These are phyloP conservation scores for Candida boidinii DNA, from an alignment of 805 yeast genomes.

Conservation along the genomic window DNA sequence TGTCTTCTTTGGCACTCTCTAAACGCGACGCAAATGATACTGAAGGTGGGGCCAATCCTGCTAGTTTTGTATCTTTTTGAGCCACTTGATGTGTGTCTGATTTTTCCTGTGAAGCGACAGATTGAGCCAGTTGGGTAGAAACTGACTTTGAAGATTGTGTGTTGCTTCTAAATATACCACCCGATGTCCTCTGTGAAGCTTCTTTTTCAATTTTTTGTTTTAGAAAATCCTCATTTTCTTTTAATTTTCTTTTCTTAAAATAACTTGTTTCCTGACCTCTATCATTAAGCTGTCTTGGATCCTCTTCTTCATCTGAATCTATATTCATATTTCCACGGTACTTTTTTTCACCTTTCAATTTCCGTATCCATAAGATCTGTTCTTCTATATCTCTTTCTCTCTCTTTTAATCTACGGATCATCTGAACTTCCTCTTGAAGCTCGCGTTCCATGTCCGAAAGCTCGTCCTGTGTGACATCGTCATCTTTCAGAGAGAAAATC, in stretches of 20 bases:
- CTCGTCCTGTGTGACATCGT: constrained; percentile 7
- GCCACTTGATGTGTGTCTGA: too few relatives aligned
- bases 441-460: constrained; percentile 18
- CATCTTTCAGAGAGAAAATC: too few relatives aligned
- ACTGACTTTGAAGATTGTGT: too few relatives aligned
- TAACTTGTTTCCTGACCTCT: constrained; percentile 8
- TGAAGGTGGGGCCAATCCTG: too few relatives aligned
- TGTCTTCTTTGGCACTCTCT: background rate
- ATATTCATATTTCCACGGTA: constrained; percentile 10
- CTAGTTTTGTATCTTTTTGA: too few relatives aligned
- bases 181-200: too few relatives aligned
- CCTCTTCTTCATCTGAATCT: constrained; percentile 21
- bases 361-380: too few relatives aligned
- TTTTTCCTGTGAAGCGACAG: too few relatives aligned
- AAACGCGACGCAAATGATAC: constrained; percentile 1
- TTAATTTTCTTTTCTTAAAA: constrained; percentile 5
- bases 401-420: constrained; percentile 12
- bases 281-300: constrained; percentile 12
- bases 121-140: too few relatives aligned
- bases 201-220: constrained; percentile 4
- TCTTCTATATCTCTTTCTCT: too few relatives aligned
- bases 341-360: too few relatives aligned
- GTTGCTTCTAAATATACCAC: too few relatives aligned
- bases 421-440: constrained; percentile 13
- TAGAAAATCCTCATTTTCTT: constrained; percentile 7